phyloP scores from a whole-genome alignment of 2,329 filamentous ascomycete species.

The Trichoderma simmonsii region DNA sequence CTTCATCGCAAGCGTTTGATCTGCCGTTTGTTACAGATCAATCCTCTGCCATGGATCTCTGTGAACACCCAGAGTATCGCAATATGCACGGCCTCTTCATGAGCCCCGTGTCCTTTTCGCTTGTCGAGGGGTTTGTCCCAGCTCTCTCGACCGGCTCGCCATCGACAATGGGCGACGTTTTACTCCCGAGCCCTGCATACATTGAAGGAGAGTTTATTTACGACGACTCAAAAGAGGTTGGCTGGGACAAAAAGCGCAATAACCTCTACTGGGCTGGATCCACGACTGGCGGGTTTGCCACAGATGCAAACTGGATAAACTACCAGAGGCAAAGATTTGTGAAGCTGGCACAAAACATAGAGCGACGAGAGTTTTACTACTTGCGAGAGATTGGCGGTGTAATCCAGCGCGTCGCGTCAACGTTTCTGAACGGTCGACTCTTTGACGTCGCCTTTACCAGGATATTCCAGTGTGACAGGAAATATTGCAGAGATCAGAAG shows the following conservation, averaged over 20 bases:
- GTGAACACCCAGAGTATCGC: conserved; percentile 43
- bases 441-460: conserved; percentile 46
- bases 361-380: conserved; percentile 29
- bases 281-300: conserved; percentile 47
- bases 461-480: conserved; percentile 43
- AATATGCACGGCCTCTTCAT: conserved; percentile 44
- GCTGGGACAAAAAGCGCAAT: conserved; percentile 49
- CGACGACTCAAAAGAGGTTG: conserved; percentile 36
- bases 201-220: conserved; percentile 43
- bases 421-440: conserved; percentile 36
- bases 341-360: conserved; percentile 34
- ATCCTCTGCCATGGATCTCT: conserved; percentile 36
- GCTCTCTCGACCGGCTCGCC: conserved; percentile 44
- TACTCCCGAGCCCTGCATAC: conserved; percentile 52
- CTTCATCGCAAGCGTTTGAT: conserved; percentile 23
- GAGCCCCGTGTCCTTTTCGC: conserved; percentile 41
- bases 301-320: conserved; percentile 35
- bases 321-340: conserved; percentile 50
- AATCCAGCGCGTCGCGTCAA: conserved; percentile 23
- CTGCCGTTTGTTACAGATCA: conserved; percentile 38
- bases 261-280: conserved; percentile 57
- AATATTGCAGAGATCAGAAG: conserved; percentile 36
- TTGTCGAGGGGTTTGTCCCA: conserved; percentile 42
- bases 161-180: conserved; percentile 50
- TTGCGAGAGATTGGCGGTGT: conserved; percentile 27